Conservation (phyloP, 805 yeast genomes). For the Lipomyces sp. region DNA sequence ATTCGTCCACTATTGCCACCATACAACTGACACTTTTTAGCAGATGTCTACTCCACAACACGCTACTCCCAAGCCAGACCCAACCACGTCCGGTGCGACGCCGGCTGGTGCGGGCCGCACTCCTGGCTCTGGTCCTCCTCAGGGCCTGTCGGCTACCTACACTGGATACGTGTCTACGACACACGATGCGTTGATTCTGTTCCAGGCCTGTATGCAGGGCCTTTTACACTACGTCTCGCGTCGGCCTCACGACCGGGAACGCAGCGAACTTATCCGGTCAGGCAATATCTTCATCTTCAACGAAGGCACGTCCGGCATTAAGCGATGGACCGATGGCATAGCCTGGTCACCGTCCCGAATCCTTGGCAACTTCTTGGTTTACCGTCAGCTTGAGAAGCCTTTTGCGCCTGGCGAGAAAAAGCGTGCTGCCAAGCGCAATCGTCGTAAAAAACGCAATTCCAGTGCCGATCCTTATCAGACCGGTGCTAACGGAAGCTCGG, state of each 20-base stretch:
- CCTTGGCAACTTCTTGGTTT: conserved; percentile 80
- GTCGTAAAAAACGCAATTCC: conserved; percentile 36
- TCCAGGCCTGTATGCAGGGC: conserved; percentile 76
- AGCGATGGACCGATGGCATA: conserved; percentile 96
- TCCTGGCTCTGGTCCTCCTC: conserved; percentile 22
- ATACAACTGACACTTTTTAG: neutral
- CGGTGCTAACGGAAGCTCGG: conserved; percentile 16
- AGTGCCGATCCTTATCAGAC: conserved; percentile 34
- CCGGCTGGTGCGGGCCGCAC: neutral
- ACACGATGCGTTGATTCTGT: conserved; percentile 76
- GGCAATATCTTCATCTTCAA: conserved; percentile 86
- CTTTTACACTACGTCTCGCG: conserved; percentile 66
- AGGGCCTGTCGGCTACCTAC: conserved; percentile 55
- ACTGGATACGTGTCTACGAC: conserved; percentile 80
- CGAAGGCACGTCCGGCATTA: conserved; percentile 80
- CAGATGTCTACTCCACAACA: conserved; percentile 24
- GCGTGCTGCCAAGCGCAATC: conserved; percentile 46
- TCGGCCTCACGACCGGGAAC: conserved; percentile 81
- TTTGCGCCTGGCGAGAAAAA: conserved; percentile 54
- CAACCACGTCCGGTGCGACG: conserved; percentile 6
- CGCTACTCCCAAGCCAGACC: conserved; percentile 24
- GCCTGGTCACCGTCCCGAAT: conserved; percentile 93
- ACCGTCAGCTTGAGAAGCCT: conserved; percentile 67
- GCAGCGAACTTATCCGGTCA: conserved; percentile 65
- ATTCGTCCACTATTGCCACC: neutral